Evolutionary conservation across 164 flowering plant species (phyloP).

Genomic region (Stephania yunnanensis): DNA sequence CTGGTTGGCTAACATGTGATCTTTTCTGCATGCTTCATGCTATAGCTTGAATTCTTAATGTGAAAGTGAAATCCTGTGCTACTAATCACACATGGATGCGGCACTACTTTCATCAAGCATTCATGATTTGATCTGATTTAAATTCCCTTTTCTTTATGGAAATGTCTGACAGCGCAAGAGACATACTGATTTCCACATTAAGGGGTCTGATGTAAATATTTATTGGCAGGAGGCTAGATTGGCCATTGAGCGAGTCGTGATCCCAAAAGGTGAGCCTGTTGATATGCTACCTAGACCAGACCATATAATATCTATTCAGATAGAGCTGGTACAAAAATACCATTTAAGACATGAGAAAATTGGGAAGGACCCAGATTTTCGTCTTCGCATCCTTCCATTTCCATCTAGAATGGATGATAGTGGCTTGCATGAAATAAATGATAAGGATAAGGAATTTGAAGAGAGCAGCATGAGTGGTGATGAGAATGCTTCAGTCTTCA

Average conservation of each 20-base stretch:
- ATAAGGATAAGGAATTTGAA: constrained; percentile 19
- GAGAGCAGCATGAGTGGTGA: constrained; percentile 22
- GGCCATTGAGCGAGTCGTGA: constrained; percentile 75
- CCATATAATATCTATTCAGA: constrained; percentile 57
- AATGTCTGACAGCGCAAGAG: not conserved
- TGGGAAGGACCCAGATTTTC: constrained; percentile 35
- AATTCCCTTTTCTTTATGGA: not conserved
- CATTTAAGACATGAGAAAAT: constrained; percentile 49
- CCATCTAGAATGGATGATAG: constrained; percentile 16
- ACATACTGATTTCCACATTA: not conserved
- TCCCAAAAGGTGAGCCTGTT: constrained; percentile 67
- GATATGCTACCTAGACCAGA: constrained; percentile 80
- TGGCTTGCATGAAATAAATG: constrained; percentile 10
- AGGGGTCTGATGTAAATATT: not conserved
- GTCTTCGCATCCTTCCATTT: constrained; percentile 57
- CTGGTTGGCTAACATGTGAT: not conserved
- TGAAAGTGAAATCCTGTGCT: not conserved
- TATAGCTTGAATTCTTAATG: not conserved
- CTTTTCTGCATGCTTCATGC: not conserved
- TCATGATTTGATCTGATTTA: not conserved
- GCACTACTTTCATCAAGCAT: too few relatives aligned
- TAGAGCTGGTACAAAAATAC: constrained; percentile 54
- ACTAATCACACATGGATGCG: too few relatives aligned
- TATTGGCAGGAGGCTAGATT: constrained; percentile 69
- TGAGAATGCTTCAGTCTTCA: constrained; percentile 38